These are phyloP conservation scores for Yamadazyma sp. DNA, from an alignment of 805 yeast species.

Conservation along the genomic window DNA sequence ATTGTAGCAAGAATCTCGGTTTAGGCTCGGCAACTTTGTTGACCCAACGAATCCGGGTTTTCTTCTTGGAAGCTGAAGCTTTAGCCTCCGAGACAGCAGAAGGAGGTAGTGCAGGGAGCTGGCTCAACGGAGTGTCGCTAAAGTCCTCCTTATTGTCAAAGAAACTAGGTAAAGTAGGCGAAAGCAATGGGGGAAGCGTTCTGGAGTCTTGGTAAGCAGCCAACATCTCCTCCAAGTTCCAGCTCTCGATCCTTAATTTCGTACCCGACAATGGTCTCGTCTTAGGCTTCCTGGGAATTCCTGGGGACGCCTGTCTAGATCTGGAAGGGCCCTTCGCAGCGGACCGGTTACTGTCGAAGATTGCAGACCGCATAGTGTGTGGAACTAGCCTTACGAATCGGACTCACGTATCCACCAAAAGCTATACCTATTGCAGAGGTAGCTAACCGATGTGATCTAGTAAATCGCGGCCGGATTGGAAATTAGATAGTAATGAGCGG, in stretches of 20 bases:
- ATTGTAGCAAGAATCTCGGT: conserved; percentile 20
- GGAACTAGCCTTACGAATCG: background rate
- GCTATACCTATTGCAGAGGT: too few species aligned
- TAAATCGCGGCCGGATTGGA: background rate
- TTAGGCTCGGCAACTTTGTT: conserved; percentile 25
- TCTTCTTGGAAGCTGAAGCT: background rate
- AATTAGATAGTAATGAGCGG: too few species aligned
- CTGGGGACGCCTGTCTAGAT: conserved; percentile 7
- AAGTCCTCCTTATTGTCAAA: conserved; percentile 5
- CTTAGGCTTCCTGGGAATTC: conserved; percentile 2
- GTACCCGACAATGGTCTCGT: conserved; percentile 4
- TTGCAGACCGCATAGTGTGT: conserved; percentile 30
- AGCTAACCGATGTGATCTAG: too few species aligned
- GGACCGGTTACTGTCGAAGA: conserved; percentile 21
- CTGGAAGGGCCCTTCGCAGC: conserved; percentile 3
- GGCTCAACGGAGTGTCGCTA: conserved; percentile 6
- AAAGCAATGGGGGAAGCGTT: conserved; percentile 36
- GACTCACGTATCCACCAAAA: too few species aligned
- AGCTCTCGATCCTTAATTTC: conserved; percentile 13
- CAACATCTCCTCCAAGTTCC: conserved; percentile 44
- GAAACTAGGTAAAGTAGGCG: conserved; percentile 37
- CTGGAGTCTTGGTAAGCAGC: conserved; percentile 33
- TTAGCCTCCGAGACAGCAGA: background rate
- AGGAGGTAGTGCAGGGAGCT: conserved; percentile 1
- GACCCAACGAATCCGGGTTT: conserved; percentile 24